These are phyloP conservation scores for Phytophthora hybrid DNA, from an alignment of 352 stramenopile species.

Conservation along the genomic window DNA sequence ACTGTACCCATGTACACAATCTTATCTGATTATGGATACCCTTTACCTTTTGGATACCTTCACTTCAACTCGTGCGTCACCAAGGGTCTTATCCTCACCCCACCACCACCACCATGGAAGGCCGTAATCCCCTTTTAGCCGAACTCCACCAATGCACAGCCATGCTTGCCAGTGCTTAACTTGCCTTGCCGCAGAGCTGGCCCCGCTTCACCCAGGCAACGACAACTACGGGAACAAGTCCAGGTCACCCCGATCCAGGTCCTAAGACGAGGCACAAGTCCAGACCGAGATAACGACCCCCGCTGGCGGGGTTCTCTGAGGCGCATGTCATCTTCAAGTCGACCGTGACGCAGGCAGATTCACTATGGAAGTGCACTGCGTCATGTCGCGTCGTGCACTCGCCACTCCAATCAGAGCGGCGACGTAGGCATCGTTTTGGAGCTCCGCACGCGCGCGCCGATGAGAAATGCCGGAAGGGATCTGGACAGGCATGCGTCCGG, in stretches of 20 bases:
- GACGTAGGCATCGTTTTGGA: not conserved
- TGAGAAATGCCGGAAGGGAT: slow-evolving; percentile 26
- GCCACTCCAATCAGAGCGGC: slow-evolving; percentile 19
- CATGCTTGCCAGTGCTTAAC: not conserved
- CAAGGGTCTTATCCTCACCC: not conserved
- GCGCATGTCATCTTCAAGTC: not conserved
- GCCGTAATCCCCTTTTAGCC: not conserved
- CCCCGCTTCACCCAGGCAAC: not conserved
- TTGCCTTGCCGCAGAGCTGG: not conserved
- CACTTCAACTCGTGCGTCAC: slow-evolving; percentile 4
- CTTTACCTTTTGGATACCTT: not conserved
- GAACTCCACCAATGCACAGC: not conserved
- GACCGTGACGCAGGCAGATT: not conserved
- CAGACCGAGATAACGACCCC: slow-evolving; percentile 15
- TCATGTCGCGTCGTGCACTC: slow-evolving; percentile 20
- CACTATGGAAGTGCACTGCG: slow-evolving; percentile 10
- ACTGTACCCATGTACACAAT: slow-evolving; percentile 17
- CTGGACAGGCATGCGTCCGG: slow-evolving; percentile 22
- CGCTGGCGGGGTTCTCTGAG: not conserved
- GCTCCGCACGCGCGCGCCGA: not conserved
- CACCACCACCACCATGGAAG: not conserved
- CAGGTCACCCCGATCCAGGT: not conserved
- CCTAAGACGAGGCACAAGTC: slow-evolving; percentile 20
- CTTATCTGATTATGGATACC: slow-evolving; percentile 19
- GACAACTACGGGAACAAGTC: not conserved